Percentiles rank a stretch among this genome's conserved stretches.
Evolutionary conservation across 148 eudicot genomes (phyloP).

Genomic region (Cornus suecica): DNA sequence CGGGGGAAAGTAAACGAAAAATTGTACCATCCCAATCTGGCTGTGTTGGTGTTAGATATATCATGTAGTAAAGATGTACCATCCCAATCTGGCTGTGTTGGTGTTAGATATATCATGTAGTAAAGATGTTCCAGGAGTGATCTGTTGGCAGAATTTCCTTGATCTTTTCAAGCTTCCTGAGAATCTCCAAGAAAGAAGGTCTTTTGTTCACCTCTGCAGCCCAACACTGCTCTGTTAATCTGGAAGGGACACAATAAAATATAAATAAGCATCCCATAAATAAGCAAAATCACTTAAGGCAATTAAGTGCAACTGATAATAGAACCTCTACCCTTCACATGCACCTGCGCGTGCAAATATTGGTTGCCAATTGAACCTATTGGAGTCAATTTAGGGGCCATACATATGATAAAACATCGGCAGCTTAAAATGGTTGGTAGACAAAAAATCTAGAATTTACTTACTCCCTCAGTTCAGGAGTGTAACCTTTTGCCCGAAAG

Average conservation of each 20-base stretch:
- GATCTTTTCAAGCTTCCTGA: slow-evolving; percentile 77
- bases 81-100: neutral
- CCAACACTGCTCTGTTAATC: slow-evolving; percentile 83
- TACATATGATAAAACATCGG: neutral
- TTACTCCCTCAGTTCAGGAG: slow-evolving; percentile 72
- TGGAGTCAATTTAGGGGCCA: neutral
- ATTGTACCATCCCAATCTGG: neutral
- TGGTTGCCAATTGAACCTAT: slow-evolving; percentile 2
- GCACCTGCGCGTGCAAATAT: neutral
- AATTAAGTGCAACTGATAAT: too few species aligned
- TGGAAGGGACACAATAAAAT: slow-evolving; percentile 23
- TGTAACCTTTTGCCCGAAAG: slow-evolving; percentile 60
- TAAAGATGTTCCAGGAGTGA: slow-evolving; percentile 74
- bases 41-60: neutral
- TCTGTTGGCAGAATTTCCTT: slow-evolving; percentile 59
- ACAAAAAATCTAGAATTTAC: slow-evolving; percentile 15
- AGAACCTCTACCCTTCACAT: too few species aligned
- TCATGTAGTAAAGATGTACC: slow-evolving; percentile 48
- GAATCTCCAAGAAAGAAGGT: slow-evolving; percentile 86
- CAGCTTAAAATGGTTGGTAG: too few species aligned
- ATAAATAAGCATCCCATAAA: slow-evolving; percentile 4
- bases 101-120: slow-evolving; percentile 35
- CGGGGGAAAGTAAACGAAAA: neutral
- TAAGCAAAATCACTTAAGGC: neutral
- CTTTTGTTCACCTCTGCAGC: slow-evolving; percentile 74